A percentile compares a stretch with the other conserved stretches of the same genome.
Evolutionary conservation across 768 basidiomycete species (phyloP).

Genomic region (Amanita inopinata): DNA sequence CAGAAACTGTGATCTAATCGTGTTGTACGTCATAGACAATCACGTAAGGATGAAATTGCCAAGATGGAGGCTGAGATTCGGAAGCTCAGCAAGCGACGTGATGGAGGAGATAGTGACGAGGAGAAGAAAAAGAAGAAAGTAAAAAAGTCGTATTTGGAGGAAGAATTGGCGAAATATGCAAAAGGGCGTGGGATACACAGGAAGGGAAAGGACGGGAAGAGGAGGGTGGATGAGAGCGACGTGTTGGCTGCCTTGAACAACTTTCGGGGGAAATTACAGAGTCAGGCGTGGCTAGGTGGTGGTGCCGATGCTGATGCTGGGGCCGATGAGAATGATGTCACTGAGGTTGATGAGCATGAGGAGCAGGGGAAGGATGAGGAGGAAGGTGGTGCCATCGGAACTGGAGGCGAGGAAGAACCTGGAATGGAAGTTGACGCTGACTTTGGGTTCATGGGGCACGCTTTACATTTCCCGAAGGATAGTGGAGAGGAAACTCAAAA

Average conservation of each 20-base stretch:
- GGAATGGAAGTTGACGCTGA: constrained; percentile 76
- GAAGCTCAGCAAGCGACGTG: constrained; percentile 54
- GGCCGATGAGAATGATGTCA: constrained; percentile 14
- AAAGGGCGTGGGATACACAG: constrained; percentile 50
- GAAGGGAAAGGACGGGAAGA: constrained; percentile 37
- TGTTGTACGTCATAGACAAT: no score
- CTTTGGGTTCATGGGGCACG: constrained; percentile 62
- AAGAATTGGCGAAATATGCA: constrained; percentile 76
- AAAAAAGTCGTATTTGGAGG: constrained; percentile 65
- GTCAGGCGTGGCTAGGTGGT: constrained; percentile 18
- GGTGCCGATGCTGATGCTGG: constrained; percentile 11
- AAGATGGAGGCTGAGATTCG: constrained; percentile 87
- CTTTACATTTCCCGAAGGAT: constrained; percentile 69
- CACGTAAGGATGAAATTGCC: constrained; percentile 67
- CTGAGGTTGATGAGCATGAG: background rate
- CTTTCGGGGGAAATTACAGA: constrained; percentile 65
- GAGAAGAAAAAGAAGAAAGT: constrained; percentile 40
- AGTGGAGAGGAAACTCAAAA: constrained; percentile 66
- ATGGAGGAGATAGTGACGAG: constrained; percentile 52
- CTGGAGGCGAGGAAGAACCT: constrained; percentile 27
- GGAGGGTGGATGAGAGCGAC: constrained; percentile 58
- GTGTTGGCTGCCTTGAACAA: constrained; percentile 58
- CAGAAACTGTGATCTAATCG: background rate
- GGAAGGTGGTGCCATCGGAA: constrained; percentile 13
- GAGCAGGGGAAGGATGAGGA: constrained; percentile 12